These are phyloP conservation scores for Yamadazyma kitorensis DNA, from an alignment of 805 yeast species.

Conservation along the genomic window DNA sequence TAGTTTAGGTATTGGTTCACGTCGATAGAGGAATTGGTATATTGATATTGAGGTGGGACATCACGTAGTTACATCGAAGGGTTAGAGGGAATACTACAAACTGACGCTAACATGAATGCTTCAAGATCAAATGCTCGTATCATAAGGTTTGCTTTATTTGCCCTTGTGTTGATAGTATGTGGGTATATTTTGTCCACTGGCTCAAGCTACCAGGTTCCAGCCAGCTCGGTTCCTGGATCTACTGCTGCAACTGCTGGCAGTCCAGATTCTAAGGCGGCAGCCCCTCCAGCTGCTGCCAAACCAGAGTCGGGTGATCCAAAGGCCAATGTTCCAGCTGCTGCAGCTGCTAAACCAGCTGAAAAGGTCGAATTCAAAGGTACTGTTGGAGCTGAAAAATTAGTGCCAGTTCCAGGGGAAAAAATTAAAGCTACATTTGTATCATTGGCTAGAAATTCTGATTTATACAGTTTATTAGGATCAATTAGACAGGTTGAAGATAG, in stretches of 20 bases:
- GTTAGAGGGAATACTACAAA: background rate
- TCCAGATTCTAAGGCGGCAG: conserved; percentile 1
- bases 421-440: conserved; percentile 79
- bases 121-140: conserved; percentile 38
- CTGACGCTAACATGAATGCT: conserved; percentile 15
- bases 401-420: conserved; percentile 41
- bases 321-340: background rate
- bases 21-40: no score
- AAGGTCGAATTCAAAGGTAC: conserved; percentile 2
- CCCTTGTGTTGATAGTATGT: conserved; percentile 32
- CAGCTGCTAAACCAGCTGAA: background rate
- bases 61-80: no score
- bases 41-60: no score
- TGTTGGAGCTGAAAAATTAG: conserved; percentile 13
- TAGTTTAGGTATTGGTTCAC: no score
- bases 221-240: no score
- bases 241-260: background rate
- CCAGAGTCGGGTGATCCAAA: background rate
- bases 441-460: conserved; percentile 73
- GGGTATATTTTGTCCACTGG: conserved; percentile 38
- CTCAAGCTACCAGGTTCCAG: conserved; percentile 22
- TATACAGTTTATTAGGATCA: conserved; percentile 58
- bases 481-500: conserved; percentile 84
- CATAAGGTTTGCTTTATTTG: conserved; percentile 36
- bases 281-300: conserved; percentile 2